Percentiles rank a stretch among this genome's conserved stretches.
Conservation (phyloP, 2,329 filamentous ascomycete species). For the Colletotrichum sp. region DNA sequence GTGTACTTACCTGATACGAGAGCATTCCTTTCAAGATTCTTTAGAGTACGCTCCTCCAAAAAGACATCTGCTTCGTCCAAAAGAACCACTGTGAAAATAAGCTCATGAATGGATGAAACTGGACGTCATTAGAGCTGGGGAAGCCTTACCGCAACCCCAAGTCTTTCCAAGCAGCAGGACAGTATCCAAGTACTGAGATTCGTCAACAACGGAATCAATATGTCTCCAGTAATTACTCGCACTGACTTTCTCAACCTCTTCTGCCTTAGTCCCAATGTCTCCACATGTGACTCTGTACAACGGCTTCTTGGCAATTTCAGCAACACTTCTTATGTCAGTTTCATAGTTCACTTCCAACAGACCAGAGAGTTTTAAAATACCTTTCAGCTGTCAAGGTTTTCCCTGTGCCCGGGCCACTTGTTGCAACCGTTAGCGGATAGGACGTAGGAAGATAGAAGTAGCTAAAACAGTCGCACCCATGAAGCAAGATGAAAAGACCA, state of each 20-base stretch:
- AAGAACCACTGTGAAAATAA: constrained; percentile 20
- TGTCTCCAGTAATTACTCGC: no score
- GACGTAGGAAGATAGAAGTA: no score
- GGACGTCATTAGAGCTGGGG: no score
- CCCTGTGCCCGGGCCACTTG: constrained; percentile 34
- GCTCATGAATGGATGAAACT: no score
- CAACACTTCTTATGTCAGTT: constrained; percentile 25
- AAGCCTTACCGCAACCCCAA: constrained; percentile 31
- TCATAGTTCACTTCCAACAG: no score
- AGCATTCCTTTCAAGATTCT: constrained; percentile 66
- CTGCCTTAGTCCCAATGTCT: constrained; percentile 36
- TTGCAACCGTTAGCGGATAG: not conserved
- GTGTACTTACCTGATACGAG: constrained; percentile 25
- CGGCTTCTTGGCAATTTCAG: constrained; percentile 37
- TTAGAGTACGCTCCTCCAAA: constrained; percentile 24
- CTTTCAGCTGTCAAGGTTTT: constrained; percentile 42
- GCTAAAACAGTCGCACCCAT: constrained; percentile 24
- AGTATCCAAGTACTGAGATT: constrained; percentile 27
- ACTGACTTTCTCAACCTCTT: not conserved
- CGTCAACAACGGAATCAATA: no score
- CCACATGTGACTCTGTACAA: constrained; percentile 42
- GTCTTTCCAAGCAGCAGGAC: constrained; percentile 34
- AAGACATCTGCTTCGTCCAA: constrained; percentile 36
- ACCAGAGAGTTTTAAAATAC: not conserved
- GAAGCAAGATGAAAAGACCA: constrained; percentile 37